Evolutionary conservation across 257 asterid genomes (phyloP), one percentile per base, ranked within the genome.

Genomic region (Nicotiana benthamiana): DNA sequence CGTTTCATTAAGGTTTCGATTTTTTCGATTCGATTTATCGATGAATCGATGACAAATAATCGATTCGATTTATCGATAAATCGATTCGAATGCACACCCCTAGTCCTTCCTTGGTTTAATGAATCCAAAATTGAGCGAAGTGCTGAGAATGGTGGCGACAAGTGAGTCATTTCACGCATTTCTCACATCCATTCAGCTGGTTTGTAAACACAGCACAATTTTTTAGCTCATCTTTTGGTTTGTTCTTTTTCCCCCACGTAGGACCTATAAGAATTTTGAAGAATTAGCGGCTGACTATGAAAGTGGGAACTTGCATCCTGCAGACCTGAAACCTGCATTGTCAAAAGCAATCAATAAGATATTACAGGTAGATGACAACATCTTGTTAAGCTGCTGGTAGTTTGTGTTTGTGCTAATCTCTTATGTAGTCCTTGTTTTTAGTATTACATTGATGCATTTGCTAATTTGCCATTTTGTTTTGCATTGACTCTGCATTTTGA

Each of bases 251-350:
- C 65, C 53, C 68, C 65, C 54, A 6, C 60, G n/a, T 82, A 93
- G 97, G 97, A 89, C 89, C 68, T 94, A 81, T 81, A 86, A 82
- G 85, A 85, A 79, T 81, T 90, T 89, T 70, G 86, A 91, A 79
- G 98, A 95, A 28, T 79, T 95, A 82, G 89, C 83, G 20, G 68
- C 61, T 20, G 98, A 92, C 80, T 92, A 94, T 85, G 92, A 92
- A 88, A 87, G 90, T 85, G 98, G 98, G 74, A 88, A 82, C 67
- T 85, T 94, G 87, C 98, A 94, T 76, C 98, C 97, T 72, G 97
- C 87, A 32, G 98, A 94, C 87, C 94, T 94, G 67, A 93, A 93
- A 84, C 96, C 93, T 80, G 89, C 98, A 84, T 85, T 93, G 65
- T 87, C 98, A 60, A 92, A 91, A 83, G 91, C 98, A 36, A 9